Percentiles rank a stretch among this genome's conserved stretches.
Conservation (phyloP, 2,329 filamentous ascomycete species). For the Sporothrix variecibatus region DNA sequence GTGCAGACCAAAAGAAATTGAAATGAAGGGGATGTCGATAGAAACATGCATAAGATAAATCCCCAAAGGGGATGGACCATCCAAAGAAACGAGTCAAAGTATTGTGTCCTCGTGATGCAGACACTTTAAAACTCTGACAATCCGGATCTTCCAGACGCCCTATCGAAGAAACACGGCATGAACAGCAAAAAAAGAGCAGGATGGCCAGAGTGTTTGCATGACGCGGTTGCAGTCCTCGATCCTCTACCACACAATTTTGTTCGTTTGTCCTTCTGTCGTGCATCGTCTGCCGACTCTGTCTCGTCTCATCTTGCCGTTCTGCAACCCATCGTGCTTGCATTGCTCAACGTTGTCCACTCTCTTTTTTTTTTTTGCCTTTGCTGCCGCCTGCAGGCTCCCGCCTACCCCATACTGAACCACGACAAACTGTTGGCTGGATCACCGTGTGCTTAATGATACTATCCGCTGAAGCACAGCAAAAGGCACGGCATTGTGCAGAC, state of each 20-base stretch:
- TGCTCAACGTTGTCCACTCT: neutral
- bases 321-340: neutral
- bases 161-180: neutral
- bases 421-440: neutral
- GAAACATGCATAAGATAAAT: too few species aligned
- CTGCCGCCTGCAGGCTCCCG: too few species aligned
- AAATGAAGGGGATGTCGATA: neutral
- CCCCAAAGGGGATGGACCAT: too few species aligned
- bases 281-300: neutral
- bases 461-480: neutral
- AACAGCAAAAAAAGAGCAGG: neutral
- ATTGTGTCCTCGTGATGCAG: neutral
- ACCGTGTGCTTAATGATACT: neutral
- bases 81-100: too few species aligned
- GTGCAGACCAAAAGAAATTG: neutral
- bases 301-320: neutral
- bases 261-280: neutral
- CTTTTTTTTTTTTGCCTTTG: too few species aligned
- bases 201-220: slow-evolving; percentile 3
- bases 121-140: neutral
- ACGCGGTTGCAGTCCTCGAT: neutral
- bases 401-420: neutral
- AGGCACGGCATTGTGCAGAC: slow-evolving; percentile 17
- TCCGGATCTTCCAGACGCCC: neutral
- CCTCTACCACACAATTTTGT: neutral